Conservation (phyloP, 1,139 yeast genomes). For the Pichia inconspicua region DNA sequence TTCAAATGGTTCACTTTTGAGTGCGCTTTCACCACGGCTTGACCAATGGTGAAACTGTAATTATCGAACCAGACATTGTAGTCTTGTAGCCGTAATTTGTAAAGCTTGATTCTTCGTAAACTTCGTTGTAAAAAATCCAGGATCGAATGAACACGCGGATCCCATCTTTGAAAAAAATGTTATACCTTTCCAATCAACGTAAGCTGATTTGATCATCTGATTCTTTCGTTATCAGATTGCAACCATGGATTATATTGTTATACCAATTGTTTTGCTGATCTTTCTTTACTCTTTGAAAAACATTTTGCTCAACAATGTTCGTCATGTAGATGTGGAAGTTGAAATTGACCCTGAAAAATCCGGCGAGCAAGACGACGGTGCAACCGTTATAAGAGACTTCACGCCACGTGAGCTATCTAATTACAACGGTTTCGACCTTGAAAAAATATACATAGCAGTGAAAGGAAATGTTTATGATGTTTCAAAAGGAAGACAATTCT, state of each 20-base stretch:
- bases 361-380: constrained; percentile 40
- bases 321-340: constrained; percentile 9
- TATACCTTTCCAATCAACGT: neutral
- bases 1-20: constrained; percentile 51
- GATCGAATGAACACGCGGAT: no score
- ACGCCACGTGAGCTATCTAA: constrained; percentile 68
- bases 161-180: no score
- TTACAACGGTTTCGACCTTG: constrained; percentile 74
- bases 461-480: constrained; percentile 85
- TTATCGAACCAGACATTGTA: constrained; percentile 52
- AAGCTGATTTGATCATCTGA: neutral
- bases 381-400: constrained; percentile 70
- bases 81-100: neutral
- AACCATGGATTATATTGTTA: constrained; percentile 14
- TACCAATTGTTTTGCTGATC: constrained; percentile 11
- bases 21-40: constrained; percentile 62
- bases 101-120: no score
- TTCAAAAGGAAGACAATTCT: constrained; percentile 70
- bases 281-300: constrained; percentile 12
- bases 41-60: constrained; percentile 62
- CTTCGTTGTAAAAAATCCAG: no score
- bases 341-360: constrained; percentile 16
- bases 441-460: constrained; percentile 75
- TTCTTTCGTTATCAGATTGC: neutral
- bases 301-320: constrained; percentile 12